Base-by-base conservation (phyloP, 1,284 basidiomycete genomes). In the Rhodotorula glutinis region DNA sequence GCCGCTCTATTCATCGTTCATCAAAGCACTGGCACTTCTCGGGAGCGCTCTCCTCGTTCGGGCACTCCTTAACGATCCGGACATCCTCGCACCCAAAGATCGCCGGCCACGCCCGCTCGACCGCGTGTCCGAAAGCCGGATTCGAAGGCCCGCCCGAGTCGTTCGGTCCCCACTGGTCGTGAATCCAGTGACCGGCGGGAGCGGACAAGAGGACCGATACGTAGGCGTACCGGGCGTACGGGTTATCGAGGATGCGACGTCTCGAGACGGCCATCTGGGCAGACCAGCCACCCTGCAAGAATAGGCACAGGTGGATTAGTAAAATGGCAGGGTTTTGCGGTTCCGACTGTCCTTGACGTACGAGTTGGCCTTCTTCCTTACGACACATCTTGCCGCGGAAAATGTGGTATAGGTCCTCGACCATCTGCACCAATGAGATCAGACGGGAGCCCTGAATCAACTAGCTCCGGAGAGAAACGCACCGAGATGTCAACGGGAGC, bases 31-130 rank as follows among this genome's bases (percentile, higher is more conserved):
- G 74, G 46, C 74, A 75, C 59, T 65, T 62, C 30, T 65, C 63
- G 47, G 53, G 53, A 16, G 62, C 65, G 11, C 29, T 21, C 21
- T 60, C 69, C 3, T 73, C 64, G 53, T 75, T 71, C 25, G 55
- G 47, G 58, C 75, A 76, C 29, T 59, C 47, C n/a, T 72, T 66
- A 16, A 69, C 75, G 9, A 75, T 56, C 27, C 14, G 57, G 9
- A 63, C 64, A 33, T 74, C 68, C 17, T 8, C 33, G 55, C 75
- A 76, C 16, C 60, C 69, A 38, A 76, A 73, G 21, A 75, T 73
- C 27, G 63, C 33, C 13, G 72, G 73, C 75, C 75, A 75, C 21
- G 71, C 64, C 27, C 75, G 58, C 54, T 76, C 75, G 62, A 76
- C 53, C 9, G 66, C 57, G 51, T 76, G 74, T 4, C 75, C 75